Evolutionary conservation across 2,329 filamentous ascomycete genomes (phyloP).

Genomic region (Trichoderma sp.): DNA sequence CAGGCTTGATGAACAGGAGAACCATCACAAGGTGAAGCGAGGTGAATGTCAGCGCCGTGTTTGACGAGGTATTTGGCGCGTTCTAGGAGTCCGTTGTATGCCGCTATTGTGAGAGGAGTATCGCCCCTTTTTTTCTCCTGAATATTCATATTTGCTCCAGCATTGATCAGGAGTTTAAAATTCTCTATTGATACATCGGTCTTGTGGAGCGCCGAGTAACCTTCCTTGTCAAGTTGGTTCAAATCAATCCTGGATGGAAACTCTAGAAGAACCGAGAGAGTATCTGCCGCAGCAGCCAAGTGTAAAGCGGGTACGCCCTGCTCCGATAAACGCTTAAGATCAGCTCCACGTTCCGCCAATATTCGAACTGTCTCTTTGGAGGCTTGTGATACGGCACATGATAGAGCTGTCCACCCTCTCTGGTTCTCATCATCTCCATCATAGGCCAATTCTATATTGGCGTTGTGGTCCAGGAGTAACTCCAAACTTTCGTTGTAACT

Average conservation of each 20-base stretch:
- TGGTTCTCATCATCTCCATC: constrained; percentile 2
- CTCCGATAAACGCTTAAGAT: neutral
- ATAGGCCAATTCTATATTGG: constrained; percentile 7
- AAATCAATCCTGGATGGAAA: constrained; percentile 18
- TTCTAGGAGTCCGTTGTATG: constrained; percentile 1
- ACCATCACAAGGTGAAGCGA: constrained; percentile 13
- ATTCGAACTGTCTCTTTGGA: neutral
- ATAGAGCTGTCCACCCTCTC: constrained; percentile 15
- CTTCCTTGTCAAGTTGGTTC: neutral
- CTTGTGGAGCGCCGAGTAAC: constrained; percentile 2
- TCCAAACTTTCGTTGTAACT: neutral
- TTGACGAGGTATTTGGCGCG: constrained; percentile 17
- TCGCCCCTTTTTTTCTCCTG: neutral
- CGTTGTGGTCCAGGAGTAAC: constrained; percentile 12
- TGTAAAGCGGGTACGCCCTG: constrained; percentile 10
- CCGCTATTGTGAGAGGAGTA: constrained; percentile 7
- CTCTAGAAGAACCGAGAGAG: constrained; percentile 5
- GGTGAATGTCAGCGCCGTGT: constrained; percentile 16
- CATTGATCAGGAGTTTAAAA: constrained; percentile 16
- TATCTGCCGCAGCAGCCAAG: neutral
- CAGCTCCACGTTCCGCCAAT: constrained; percentile 16
- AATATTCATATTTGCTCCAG: constrained; percentile 8
- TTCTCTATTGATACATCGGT: neutral
- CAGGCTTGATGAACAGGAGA: constrained; percentile 13
- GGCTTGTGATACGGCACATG: neutral